Base-by-base conservation (phyloP, 352 stramenopile genomes). In the Hyaloperonospora brassicae region DNA sequence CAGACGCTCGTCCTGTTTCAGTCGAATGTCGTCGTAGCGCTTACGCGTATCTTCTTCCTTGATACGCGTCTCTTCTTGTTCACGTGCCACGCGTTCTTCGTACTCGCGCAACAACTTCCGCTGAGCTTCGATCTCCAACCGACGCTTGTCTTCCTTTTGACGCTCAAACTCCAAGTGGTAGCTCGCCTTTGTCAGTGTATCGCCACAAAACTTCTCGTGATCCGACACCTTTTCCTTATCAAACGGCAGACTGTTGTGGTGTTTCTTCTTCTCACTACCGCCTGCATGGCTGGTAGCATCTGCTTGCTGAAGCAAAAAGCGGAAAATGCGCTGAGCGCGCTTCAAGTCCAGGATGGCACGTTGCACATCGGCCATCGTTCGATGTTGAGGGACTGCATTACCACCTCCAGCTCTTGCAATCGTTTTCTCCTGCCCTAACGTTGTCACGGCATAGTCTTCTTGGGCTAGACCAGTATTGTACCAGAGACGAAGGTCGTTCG, bases 101-200 rank as follows among this genome's bases (percentile, higher is more conserved):
- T 92, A 90, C 42, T 90, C 79, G 10, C 79, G 66, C 17, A 93
- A 57, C 66, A 90, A 72, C 59, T 87, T 86, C 25, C 84, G 79
- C 52, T 89, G 84, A 2, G 73, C 67, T 51, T 94, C 84, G 34
- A 87, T 88, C 64, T 94, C 82, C 31, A 89, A 49, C 22, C 73
- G 80, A 44, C 84, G 75, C 58, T 90, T 93, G 17, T 93, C 84
- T 35, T 94, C 84, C 23, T 86, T 85, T 56, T 94, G 84, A 12
- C 82, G 80, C 54, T 94, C 84, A 42, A 93, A 94, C 65, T 94
- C 84, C 70, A 94, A 80, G 64, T 94, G 84, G 57, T 87, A 89
- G 59, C 78, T 91, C 0, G 84, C 84, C 56, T 94, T 94, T 2
- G 78, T 89, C 31, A 94, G 60, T 5, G 84, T 94, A 48, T 94